Base-by-base conservation (phyloP, 2,329 filamentous ascomycete genomes). In the Penicillium sp. region DNA sequence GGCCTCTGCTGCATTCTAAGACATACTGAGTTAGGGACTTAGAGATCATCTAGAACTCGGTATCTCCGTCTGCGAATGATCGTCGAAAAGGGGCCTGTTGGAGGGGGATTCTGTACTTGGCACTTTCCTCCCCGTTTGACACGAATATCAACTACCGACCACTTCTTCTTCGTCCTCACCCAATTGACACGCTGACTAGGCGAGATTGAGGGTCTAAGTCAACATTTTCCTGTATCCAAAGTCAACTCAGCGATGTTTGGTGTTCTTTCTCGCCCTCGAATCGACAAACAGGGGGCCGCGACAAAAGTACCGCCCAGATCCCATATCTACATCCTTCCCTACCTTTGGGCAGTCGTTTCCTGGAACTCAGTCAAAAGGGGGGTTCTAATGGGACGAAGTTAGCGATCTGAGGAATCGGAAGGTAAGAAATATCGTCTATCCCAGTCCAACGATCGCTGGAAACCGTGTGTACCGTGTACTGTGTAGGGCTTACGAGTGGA, bases 321-420 rank as follows among this genome's bases (percentile, higher is more conserved):
- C 5, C 11, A 44, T 33, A 50, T 55, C 52, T 56, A 58, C 49
- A 56, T 22, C 33, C 5, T 54, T 35, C 51, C 49, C 40, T 24
- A 36, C 22, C 24, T 37, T 27, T n/a, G 16, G 27, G 39, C 50
- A 16, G 16, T 19, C 39, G 16, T 41, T 41, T 41, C 39, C 39
- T 7, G 39, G 39, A 41, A 41, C 39, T 41, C 9, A 18, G 39
- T 19, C 39, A 19, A 41, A 31, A 31, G 3, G 18, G 39, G 6
- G 39, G 39, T 4, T 10, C 9, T 4, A 2, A 18, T 7, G 18
- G n/a, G 9, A 4, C 27, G 7, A 1, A 6, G 4, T 31, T 6
- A 31, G 4, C 9, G 41, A 56, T 50, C 62, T 41, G 54, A 39
- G 16, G 37, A 35, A 43, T 37, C 41, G 47, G 58, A 63, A 63